A percentile compares a stretch with the other conserved stretches of the same genome.
Evolutionary conservation across 306 rosid species (phyloP).

Genomic region (Quercus mongolica): DNA sequence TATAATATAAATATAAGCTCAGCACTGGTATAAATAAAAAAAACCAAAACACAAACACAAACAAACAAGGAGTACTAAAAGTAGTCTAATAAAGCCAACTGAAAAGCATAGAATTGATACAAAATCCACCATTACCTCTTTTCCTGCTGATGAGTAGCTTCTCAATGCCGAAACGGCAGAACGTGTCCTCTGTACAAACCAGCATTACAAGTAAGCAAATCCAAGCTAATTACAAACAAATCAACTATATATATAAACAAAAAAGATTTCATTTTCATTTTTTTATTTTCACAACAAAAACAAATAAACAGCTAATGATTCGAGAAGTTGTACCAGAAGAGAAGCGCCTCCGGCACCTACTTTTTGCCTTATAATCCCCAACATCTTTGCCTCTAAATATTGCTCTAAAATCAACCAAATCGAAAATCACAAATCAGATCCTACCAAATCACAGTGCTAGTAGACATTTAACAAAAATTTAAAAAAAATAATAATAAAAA

Average conservation of each 20-base stretch:
- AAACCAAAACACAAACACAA: too few relatives aligned
- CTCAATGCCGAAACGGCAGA: constrained; percentile 60
- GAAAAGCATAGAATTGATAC: not conserved
- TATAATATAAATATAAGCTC: not conserved
- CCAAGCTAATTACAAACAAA: not conserved
- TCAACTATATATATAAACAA: not conserved
- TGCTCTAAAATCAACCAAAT: not conserved
- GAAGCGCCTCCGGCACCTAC: constrained; percentile 43
- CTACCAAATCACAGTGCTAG: not conserved
- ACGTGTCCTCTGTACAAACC: constrained; percentile 47
- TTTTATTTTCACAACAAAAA: too few relatives aligned
- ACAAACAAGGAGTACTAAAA: not conserved
- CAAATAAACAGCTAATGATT: not conserved
- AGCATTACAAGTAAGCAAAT: not conserved
- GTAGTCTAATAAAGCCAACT: not conserved
- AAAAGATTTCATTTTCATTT: not conserved
- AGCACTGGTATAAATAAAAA: not conserved
- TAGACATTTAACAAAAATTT: not conserved
- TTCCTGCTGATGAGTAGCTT: constrained; percentile 55
- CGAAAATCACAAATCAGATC: not conserved
- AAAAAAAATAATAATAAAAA: too few relatives aligned
- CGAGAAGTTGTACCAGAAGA: constrained; percentile 25
- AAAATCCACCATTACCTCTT: constrained; percentile 48
- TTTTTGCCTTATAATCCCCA: constrained; percentile 59
- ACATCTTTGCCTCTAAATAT: constrained; percentile 43